These are phyloP conservation scores for Epichloe elymi DNA, from an alignment of 2,329 filamentous ascomycete species.

Conservation along the genomic window DNA sequence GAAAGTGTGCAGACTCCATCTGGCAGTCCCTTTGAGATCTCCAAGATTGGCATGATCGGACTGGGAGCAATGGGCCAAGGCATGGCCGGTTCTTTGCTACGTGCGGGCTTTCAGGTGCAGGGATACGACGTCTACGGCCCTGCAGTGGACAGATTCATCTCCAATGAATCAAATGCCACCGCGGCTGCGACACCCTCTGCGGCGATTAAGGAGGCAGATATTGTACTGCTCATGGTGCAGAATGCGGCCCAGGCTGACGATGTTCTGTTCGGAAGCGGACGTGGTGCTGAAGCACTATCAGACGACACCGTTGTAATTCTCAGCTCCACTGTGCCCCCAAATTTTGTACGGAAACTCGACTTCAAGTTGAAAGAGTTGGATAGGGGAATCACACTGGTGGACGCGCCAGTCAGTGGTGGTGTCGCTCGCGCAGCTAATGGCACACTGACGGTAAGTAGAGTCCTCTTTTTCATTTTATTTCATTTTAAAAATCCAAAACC, in stretches of 20 bases:
- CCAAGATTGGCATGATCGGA: constrained; percentile 22
- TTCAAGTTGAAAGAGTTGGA: constrained; percentile 10
- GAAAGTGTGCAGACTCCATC: constrained; percentile 9
- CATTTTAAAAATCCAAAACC: too few relatives aligned
- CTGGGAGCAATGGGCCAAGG: constrained; percentile 26
- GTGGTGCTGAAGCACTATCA: constrained; percentile 15
- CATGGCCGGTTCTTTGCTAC: constrained; percentile 22
- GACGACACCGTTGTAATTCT: constrained; percentile 19
- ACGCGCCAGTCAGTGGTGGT: constrained; percentile 25
- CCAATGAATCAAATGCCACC: constrained; percentile 11
- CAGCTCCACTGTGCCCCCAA: constrained; percentile 24
- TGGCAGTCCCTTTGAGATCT: constrained; percentile 12
- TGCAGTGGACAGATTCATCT: constrained; percentile 17
- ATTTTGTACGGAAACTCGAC: constrained; percentile 13
- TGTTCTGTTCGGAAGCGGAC: constrained; percentile 18
- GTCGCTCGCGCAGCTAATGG: constrained; percentile 23
- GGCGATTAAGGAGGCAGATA: constrained; percentile 15
- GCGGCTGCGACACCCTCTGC: constrained; percentile 15
- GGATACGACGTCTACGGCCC: constrained; percentile 20
- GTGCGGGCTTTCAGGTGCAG: constrained; percentile 18
- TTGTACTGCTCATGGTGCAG: constrained; percentile 24
- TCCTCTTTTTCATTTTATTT: too few relatives aligned
- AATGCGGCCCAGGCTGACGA: constrained; percentile 20
- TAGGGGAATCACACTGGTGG: constrained; percentile 18
- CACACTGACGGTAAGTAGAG: constrained; percentile 17